Conservation (phyloP, 495 filamentous ascomycete genomes). For the Penicillium diatomitis region DNA sequence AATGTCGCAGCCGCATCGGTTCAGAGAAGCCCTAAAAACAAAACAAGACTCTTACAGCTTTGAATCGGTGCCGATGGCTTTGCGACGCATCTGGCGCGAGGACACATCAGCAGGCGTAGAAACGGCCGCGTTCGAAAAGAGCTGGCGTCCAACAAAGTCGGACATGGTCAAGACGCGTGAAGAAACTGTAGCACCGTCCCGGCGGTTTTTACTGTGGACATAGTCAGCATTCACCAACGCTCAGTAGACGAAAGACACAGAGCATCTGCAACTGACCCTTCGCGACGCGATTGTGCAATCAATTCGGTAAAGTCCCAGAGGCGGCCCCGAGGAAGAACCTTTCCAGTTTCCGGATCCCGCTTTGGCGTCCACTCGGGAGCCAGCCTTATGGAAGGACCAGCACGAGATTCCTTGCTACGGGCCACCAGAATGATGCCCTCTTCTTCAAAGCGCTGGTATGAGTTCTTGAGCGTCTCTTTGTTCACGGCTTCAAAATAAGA, state of each 20-base stretch:
- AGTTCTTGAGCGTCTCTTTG: conserved; percentile 91
- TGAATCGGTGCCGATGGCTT: conserved; percentile 25
- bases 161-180: conserved; percentile 70
- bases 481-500: conserved; percentile 97
- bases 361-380: conserved; percentile 70
- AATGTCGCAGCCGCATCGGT: neutral
- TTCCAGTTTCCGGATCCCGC: conserved; percentile 50
- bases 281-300: conserved; percentile 71
- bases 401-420: conserved; percentile 49
- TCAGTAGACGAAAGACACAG: no score
- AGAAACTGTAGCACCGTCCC: conserved; percentile 83
- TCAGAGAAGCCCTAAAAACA: neutral
- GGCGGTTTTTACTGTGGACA: conserved; percentile 61
- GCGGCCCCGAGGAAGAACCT: conserved; percentile 56
- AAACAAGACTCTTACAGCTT: conserved; percentile 20
- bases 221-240: neutral
- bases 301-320: conserved; percentile 87
- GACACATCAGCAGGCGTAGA: conserved; percentile 25
- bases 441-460: conserved; percentile 78
- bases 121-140: conserved; percentile 35
- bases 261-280: conserved; percentile 48
- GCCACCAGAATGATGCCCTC: conserved; percentile 76
- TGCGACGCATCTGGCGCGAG: conserved; percentile 29
- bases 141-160: conserved; percentile 46
- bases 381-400: conserved; percentile 52